Percentiles rank a stretch among this genome's conserved stretches.
phyloP scores from a whole-genome alignment of 2,329 filamentous ascomycete species.

The Drechslerella dactyloides region DNA sequence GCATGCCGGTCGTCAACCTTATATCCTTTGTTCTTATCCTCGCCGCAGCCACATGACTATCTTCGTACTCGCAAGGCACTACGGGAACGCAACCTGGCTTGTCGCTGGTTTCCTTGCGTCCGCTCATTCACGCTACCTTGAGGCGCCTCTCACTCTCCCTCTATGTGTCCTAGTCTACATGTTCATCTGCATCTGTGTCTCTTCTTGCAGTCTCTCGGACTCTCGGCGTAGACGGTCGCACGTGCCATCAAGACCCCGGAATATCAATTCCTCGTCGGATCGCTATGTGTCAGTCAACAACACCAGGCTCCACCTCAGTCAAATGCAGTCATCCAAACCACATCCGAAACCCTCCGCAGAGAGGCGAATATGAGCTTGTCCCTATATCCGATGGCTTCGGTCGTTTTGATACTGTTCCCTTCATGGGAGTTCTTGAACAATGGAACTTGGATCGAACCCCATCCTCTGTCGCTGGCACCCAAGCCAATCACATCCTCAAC shows the following conservation, averaged over 20 bases:
- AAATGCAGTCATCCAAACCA: slow-evolving; percentile 44
- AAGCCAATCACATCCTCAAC: slow-evolving; percentile 13
- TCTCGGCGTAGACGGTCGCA: not conserved
- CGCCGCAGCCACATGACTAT: too few species aligned
- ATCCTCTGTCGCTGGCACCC: slow-evolving; percentile 5
- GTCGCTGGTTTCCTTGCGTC: too few species aligned
- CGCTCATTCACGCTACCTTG: too few species aligned
- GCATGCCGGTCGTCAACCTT: too few species aligned
- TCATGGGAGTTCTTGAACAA: slow-evolving; percentile 28
- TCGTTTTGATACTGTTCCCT: slow-evolving; percentile 37
- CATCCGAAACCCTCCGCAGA: slow-evolving; percentile 21
- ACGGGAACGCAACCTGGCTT: too few species aligned
- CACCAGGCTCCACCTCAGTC: not conserved
- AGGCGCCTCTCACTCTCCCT: too few species aligned
- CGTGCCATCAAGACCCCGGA: not conserved
- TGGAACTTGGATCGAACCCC: slow-evolving; percentile 26
- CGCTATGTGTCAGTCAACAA: slow-evolving; percentile 21
- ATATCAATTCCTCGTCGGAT: not conserved
- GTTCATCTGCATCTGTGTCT: not conserved
- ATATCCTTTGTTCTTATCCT: too few species aligned
- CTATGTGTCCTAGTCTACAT: too few species aligned
- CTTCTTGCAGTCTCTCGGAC: not conserved
- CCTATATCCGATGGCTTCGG: slow-evolving; percentile 33
- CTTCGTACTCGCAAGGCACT: too few species aligned
- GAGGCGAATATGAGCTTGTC: slow-evolving; percentile 21